phyloP scores from a whole-genome alignment of 2,329 filamentous ascomycete species.

The Aspergillus tanneri region DNA sequence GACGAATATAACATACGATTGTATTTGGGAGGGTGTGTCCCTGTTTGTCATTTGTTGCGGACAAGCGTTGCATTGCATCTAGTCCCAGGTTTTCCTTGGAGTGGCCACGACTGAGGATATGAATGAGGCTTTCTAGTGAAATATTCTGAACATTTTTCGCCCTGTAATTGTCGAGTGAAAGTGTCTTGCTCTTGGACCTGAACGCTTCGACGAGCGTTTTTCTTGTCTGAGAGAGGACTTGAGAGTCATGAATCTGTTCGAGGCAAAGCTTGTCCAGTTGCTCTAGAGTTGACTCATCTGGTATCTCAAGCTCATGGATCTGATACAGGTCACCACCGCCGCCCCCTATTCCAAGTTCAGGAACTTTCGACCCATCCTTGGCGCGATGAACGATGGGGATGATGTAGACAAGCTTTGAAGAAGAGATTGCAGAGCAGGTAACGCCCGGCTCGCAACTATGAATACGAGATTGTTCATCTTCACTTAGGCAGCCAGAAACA shows the following conservation, averaged over 20 bases:
- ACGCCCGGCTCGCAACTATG: conserved; percentile 81
- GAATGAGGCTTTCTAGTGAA: conserved; percentile 36
- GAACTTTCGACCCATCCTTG: conserved; percentile 59
- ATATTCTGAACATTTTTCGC: conserved; percentile 40
- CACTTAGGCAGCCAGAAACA: conserved; percentile 70
- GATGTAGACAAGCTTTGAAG: conserved; percentile 66
- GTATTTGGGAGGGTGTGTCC: conserved; percentile 25
- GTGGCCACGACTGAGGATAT: conserved; percentile 30
- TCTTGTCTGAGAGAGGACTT: conserved; percentile 29
- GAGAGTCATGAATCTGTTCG: conserved; percentile 35
- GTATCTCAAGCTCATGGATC: conserved; percentile 63
- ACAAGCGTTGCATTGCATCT: neutral
- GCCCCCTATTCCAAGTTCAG: conserved; percentile 74
- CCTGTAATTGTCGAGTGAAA: conserved; percentile 41
- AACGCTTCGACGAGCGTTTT: conserved; percentile 34
- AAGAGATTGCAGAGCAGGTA: conserved; percentile 44
- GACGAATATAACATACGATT: conserved; percentile 39
- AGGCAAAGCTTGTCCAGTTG: conserved; percentile 56
- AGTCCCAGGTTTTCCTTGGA: conserved; percentile 4
- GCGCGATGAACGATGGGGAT: conserved; percentile 70
- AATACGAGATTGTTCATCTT: conserved; percentile 61
- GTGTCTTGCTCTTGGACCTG: conserved; percentile 31
- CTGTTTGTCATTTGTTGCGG: conserved; percentile 1
- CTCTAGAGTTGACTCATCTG: conserved; percentile 49
- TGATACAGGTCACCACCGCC: conserved; percentile 73